These are phyloP conservation scores for Stramenopiles sp. DNA, from an alignment of 352 stramenopile species.

Conservation along the genomic window DNA sequence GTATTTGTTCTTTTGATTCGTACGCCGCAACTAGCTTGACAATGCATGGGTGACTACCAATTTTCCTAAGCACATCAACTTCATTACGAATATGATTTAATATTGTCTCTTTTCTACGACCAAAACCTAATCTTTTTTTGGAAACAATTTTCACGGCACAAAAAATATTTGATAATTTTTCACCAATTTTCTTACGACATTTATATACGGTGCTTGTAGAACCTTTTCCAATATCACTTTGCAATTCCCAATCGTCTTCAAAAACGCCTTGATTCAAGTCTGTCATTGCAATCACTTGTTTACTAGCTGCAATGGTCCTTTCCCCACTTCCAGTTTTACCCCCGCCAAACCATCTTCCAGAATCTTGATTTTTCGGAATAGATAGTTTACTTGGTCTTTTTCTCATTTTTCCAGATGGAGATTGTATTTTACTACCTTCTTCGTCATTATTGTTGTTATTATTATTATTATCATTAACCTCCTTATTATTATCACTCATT, in stretches of 20 bases:
- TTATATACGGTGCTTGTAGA: neutral
- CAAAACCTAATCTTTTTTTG: neutral
- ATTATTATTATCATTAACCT: too few species aligned
- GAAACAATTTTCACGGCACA: neutral
- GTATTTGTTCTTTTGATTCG: conserved; percentile 45
- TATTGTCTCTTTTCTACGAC: neutral
- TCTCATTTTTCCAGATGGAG: neutral
- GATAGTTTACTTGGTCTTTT: neutral
- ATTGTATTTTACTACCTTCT: neutral
- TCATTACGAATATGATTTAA: neutral
- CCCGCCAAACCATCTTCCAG: neutral
- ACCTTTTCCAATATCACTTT: neutral
- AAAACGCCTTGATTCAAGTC: neutral
- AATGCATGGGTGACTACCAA: conserved; percentile 53
- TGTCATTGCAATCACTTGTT: neutral
- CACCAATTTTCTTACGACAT: neutral
- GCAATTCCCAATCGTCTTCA: neutral
- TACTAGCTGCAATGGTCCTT: neutral
- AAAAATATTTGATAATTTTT: neutral
- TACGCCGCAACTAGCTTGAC: conserved; percentile 58
- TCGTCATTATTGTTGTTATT: too few species aligned
- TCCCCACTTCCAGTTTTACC: neutral
- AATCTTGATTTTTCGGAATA: neutral
- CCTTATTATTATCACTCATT: too few species aligned
- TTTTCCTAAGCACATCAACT: conserved; percentile 7